These are phyloP conservation scores for Coccomyxa sp. DNA, from an alignment of 139 green algal genomes.

Conservation along the genomic window DNA sequence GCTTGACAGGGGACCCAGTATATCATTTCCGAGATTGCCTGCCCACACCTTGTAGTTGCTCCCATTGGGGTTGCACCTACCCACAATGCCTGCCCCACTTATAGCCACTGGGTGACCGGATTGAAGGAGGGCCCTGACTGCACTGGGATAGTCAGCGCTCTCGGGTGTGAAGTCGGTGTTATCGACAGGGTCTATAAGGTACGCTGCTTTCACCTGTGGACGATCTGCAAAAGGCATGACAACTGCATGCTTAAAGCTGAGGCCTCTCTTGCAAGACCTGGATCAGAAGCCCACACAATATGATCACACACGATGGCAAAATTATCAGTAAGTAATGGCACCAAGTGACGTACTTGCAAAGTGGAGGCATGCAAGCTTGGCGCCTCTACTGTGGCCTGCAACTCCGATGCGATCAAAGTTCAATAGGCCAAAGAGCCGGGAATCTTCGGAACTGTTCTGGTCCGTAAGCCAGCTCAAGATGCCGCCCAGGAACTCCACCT, in stretches of 20 bases:
- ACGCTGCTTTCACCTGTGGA: slow-evolving; percentile 28
- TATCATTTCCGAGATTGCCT: background rate
- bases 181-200: slow-evolving; percentile 64
- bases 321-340: background rate
- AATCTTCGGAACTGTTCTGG: background rate
- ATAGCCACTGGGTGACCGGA: slow-evolving; percentile 27
- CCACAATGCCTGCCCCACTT: slow-evolving; percentile 29
- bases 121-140: slow-evolving; percentile 22
- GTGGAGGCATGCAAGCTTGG: slow-evolving; percentile 53
- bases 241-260: background rate
- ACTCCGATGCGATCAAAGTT: slow-evolving; percentile 19
- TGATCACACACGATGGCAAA: background rate
- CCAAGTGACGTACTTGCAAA: slow-evolving; percentile 17
- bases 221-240: background rate
- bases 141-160: slow-evolving; percentile 33
- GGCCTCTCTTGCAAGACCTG: background rate
- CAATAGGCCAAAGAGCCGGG: slow-evolving; percentile 12
- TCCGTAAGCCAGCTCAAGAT: slow-evolving; percentile 18
- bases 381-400: slow-evolving; percentile 57
- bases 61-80: slow-evolving; percentile 43
- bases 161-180: slow-evolving; percentile 30
- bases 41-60: slow-evolving; percentile 29
- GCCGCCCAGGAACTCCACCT: slow-evolving; percentile 4
- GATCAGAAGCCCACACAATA: background rate
- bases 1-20: background rate